Conservation (phyloP, 2,329 filamentous ascomycete genomes). For the Claviceps arundinis region DNA sequence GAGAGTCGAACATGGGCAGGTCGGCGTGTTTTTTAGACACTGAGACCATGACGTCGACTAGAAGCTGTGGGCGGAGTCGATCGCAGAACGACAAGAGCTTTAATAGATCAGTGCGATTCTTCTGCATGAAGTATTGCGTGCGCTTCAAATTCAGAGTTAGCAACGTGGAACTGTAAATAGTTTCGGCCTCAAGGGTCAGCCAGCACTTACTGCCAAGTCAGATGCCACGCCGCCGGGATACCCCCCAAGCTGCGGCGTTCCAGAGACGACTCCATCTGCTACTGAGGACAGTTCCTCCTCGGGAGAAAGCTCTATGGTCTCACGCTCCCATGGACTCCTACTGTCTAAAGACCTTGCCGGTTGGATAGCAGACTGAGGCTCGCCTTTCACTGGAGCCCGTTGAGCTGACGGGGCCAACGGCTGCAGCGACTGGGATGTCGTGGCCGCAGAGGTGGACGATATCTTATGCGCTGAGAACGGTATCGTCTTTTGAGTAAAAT, state of each 20-base stretch:
- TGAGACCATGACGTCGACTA: constrained; percentile 27
- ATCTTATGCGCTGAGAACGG: constrained; percentile 12
- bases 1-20: constrained; percentile 28
- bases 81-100: constrained; percentile 28
- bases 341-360: background rate
- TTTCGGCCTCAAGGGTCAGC: too few species aligned
- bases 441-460: background rate
- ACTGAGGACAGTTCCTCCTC: constrained; percentile 19
- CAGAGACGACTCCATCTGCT: constrained; percentile 19
- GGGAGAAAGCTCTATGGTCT: constrained; percentile 17
- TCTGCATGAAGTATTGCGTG: constrained; percentile 24
- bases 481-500: constrained; percentile 22
- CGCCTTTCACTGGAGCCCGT: background rate
- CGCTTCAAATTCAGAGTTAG: constrained; percentile 15
- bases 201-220: constrained; percentile 19
- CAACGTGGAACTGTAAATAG: background rate
- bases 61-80: constrained; percentile 26
- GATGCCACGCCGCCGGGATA: constrained; percentile 23
- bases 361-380: background rate
- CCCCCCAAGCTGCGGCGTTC: constrained; percentile 24
- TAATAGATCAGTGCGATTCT: constrained; percentile 25
- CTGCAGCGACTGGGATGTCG: background rate
- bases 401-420: background rate
- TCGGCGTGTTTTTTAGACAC: constrained; percentile 28
- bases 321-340: constrained; percentile 6